Base-by-base conservation (phyloP, 164 flowering plant genomes). In the Chimonanthus salicifolius region DNA sequence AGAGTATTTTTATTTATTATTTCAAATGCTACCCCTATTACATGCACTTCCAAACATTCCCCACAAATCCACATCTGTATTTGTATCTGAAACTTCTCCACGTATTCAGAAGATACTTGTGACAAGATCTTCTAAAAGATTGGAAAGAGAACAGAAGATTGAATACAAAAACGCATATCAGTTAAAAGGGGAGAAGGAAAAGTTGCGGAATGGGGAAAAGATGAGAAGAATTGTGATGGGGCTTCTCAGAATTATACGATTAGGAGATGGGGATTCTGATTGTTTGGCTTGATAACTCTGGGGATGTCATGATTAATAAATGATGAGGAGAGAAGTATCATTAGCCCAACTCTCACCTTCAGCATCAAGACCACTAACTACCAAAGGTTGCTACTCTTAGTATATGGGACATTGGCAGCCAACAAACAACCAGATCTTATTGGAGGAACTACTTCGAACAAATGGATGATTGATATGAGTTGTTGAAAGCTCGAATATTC, bases 381-480 rank as follows among this genome's bases (percentile, higher is more conserved):
- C 72, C 82, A 90, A 48, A 92, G 89, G 98, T 96, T 94, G 74
- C 21, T 20, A 86, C 83, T 0, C 88, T 92, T 33, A 92, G 92
- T 77, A 94, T 93, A 79, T 96, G 99, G 99, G 99, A 96, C 85
- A 90, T 96, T 69, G 98, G 97, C 43, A 98, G 98, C 46, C 99
- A 96, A 77, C 89, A 82, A 74, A 92, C 99, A 5, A 96, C 94
- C 72, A 84, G 99, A 76, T 89, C 99, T 0, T 96, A 96, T 66
- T 96, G 99, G 99, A 89, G 99, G 82, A 96, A 96, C 84, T 96
- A 92, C 79, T 96, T 96, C 79, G 98, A 96, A 83, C 94, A 94
- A 78, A 94, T 95, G 51, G 99, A 96, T 87, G 98, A 97, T 11
- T 84, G 94, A 83, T 96, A 16, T 96, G 97, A 98, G 98, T 96